Percentiles rank a stretch among this genome's conserved stretches.
Conservation (phyloP, 495 filamentous ascomycete species). For the Parachaetomium inaequale region DNA sequence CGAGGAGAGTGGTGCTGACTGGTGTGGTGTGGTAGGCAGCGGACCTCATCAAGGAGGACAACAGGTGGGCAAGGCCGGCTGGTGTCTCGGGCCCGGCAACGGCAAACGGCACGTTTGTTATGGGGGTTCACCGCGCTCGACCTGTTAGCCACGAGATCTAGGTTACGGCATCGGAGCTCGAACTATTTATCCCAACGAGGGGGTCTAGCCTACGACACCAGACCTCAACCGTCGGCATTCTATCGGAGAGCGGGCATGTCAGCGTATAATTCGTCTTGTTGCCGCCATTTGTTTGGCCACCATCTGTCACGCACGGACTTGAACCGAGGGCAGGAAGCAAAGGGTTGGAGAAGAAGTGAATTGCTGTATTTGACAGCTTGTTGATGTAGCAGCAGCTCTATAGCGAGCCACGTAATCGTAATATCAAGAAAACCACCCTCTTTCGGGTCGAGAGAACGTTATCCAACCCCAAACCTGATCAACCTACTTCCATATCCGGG, state of each 20-base stretch:
- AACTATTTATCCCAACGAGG: not conserved
- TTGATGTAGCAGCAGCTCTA: not conserved
- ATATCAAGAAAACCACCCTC: not conserved
- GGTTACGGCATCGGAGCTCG: no score
- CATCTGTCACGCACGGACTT: no score
- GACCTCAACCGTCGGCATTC: not conserved
- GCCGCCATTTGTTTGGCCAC: no score
- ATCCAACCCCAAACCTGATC: not conserved
- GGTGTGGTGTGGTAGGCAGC: not conserved
- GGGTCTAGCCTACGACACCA: not conserved
- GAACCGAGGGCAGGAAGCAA: no score
- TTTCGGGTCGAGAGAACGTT: not conserved
- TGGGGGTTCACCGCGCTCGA: not conserved
- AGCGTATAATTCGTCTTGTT: no score
- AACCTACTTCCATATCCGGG: conserved; percentile 7
- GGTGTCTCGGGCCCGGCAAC: not conserved
- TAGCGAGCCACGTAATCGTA: not conserved
- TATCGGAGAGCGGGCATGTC: not conserved
- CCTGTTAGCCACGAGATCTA: not conserved
- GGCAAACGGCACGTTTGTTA: not conserved
- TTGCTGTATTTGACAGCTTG: not conserved
- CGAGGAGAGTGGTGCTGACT: not conserved
- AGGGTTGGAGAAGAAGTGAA: no score
- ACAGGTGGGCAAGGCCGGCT: not conserved
- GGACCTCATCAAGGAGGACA: conserved; percentile 13